Percentiles rank a stretch among this genome's conserved stretches.
These are phyloP conservation scores for Sporisorium iseilematis-ciliati DNA, from an alignment of 1,284 basidiomycete species.

Conservation along the genomic window DNA sequence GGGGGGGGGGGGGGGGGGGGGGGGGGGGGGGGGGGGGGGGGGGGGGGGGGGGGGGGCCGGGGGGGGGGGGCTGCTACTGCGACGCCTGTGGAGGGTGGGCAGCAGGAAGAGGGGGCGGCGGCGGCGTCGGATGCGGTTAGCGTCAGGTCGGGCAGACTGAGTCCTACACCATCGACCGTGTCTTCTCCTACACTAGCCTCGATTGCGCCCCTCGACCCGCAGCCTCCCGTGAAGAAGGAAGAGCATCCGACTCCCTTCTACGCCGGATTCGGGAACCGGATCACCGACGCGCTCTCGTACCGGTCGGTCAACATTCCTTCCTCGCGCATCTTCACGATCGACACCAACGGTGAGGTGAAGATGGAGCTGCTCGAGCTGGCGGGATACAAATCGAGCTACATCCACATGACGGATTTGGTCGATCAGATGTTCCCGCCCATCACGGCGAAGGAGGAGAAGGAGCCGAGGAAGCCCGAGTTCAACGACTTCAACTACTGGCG, in stretches of 20 bases:
- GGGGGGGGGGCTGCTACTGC: conserved; percentile 37
- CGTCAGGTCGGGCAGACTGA: conserved; percentile 9
- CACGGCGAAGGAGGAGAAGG: conserved; percentile 76
- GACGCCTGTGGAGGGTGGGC: neutral
- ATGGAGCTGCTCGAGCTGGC: conserved; percentile 95
- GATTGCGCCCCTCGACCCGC: neutral
- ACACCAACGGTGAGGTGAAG: conserved; percentile 94
- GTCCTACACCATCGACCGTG: conserved; percentile 11
- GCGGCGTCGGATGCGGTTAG: conserved; percentile 68
- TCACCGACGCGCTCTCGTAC: conserved; percentile 97
- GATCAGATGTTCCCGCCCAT: conserved; percentile 99
- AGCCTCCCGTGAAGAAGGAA: conserved; percentile 51
- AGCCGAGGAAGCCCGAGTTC: conserved; percentile 80
- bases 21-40: conserved; percentile 8
- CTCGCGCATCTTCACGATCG: conserved; percentile 96
- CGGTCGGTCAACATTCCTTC: conserved; percentile 94
- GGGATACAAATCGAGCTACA: conserved; percentile 97
- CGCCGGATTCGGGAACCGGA: conserved; percentile 97
- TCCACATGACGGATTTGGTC: conserved; percentile 97
- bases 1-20: conserved; percentile 16
- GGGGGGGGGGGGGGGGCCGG: conserved; percentile 14
- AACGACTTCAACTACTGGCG: conserved; percentile 99
- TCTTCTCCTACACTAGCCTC: conserved; percentile 22
- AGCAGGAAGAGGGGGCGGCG: neutral
- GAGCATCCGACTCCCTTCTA: conserved; percentile 79